Evolutionary conservation across 805 yeast genomes (phyloP).

Genomic region (Saccharomycopsis sp.): DNA sequence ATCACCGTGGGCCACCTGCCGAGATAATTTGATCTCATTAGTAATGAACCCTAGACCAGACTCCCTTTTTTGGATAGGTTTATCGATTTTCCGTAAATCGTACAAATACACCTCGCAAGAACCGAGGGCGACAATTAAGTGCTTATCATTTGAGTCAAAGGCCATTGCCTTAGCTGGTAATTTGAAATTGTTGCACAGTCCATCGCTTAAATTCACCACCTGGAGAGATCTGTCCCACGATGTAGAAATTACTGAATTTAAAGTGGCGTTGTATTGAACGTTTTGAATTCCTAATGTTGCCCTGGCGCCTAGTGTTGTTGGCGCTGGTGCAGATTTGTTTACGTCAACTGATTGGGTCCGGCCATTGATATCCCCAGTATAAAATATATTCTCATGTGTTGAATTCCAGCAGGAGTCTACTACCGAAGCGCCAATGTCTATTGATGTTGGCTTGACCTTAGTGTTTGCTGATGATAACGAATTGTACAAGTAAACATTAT

Average conservation of each 20-base stretch:
- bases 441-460: not conserved
- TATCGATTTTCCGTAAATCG: conserved; percentile 8
- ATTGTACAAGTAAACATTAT: conserved; percentile 7
- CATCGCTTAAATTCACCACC: conserved; percentile 5
- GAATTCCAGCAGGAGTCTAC: conserved; percentile 19
- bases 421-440: conserved; percentile 12
- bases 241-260: conserved; percentile 6
- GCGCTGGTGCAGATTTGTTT: not conserved
- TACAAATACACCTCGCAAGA: conserved; percentile 8
- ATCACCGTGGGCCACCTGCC: not conserved
- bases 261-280: not conserved
- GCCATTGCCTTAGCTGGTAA: conserved; percentile 10
- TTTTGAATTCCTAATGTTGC: conserved; percentile 10
- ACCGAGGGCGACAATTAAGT: conserved; percentile 9
- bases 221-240: conserved; percentile 19
- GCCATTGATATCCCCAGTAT: conserved; percentile 20
- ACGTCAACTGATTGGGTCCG: conserved; percentile 8
- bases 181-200: not conserved
- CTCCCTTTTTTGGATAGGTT: conserved; percentile 8
- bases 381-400: not conserved
- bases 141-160: conserved; percentile 10
- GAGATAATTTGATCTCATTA: conserved; percentile 9
- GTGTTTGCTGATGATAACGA: not conserved
- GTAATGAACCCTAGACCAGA: conserved; percentile 20
- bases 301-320: not conserved